These are phyloP conservation scores for Chlorella variabilis DNA, from an alignment of 163 green algal species.

Conservation along the genomic window DNA sequence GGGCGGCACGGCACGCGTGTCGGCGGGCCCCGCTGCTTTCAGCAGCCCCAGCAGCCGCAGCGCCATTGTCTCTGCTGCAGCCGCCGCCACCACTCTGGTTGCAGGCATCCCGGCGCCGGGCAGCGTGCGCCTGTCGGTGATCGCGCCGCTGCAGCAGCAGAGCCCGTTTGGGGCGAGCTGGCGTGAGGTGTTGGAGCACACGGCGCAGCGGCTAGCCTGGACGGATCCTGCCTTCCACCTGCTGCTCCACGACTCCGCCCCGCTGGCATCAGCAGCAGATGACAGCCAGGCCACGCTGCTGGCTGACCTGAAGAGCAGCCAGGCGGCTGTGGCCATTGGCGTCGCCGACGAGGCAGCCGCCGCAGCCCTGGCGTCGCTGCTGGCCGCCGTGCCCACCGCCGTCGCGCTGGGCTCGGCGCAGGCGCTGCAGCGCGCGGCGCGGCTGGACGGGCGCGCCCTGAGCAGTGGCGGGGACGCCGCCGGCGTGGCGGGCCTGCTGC, in stretches of 20 bases:
- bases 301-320: neutral
- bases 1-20: neutral
- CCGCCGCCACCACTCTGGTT: neutral
- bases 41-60: neutral
- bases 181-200: conserved; percentile 54
- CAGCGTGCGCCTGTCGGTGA: conserved; percentile 4
- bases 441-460: neutral
- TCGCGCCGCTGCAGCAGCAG: conserved; percentile 15
- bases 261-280: conserved; percentile 4
- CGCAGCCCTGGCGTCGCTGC: conserved; percentile 10
- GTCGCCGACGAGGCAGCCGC: neutral
- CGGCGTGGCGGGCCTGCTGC: neutral
- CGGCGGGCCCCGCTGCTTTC: too few relatives aligned
- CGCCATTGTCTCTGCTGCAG: neutral
- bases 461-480: neutral
- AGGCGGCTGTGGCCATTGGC: neutral
- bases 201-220: conserved; percentile 53
- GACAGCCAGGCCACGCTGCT: neutral
- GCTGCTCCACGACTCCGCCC: conserved; percentile 15
- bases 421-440: neutral
- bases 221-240: conserved; percentile 41
- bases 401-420: conserved; percentile 6
- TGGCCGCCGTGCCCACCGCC: neutral
- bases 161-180: conserved; percentile 43
- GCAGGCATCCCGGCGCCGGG: neutral